Conservation (phyloP, 2,329 filamentous ascomycete genomes). For the Ophiocordyceps camponoti-leonardi region DNA sequence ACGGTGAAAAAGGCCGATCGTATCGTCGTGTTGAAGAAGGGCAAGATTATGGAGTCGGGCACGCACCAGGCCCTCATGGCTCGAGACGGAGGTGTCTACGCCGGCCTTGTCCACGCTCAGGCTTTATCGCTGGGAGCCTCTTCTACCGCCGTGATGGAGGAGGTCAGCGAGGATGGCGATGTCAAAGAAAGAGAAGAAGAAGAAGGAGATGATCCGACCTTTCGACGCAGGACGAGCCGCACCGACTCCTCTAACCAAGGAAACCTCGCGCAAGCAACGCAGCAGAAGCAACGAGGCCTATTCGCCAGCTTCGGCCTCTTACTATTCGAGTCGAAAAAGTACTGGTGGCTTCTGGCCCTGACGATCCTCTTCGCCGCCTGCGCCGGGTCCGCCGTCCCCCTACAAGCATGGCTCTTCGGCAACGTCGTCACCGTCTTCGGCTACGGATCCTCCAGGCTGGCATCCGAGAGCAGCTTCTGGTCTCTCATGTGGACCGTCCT, state of each 20-base stretch:
- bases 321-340: conserved; percentile 34
- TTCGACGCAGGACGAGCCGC: conserved; percentile 28
- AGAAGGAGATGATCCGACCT: conserved; percentile 16
- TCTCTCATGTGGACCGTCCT: conserved; percentile 47
- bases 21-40: conserved; percentile 60
- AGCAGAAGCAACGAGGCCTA: conserved; percentile 22
- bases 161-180: conserved; percentile 12
- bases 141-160: conserved; percentile 13
- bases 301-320: conserved; percentile 37
- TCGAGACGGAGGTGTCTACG: conserved; percentile 44
- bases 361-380: conserved; percentile 28
- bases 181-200: too few species aligned
- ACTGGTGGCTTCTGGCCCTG: conserved; percentile 31
- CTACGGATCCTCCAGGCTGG: conserved; percentile 11
- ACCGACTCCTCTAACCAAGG: conserved; percentile 16
- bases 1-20: conserved; percentile 64
- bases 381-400: conserved; percentile 25
- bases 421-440: conserved; percentile 34
- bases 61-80: conserved; percentile 56
- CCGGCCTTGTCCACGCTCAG: conserved; percentile 47
- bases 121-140: conserved; percentile 35
- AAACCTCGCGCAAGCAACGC: conserved; percentile 6
- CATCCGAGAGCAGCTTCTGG: conserved; percentile 38
- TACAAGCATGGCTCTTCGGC: conserved; percentile 39
- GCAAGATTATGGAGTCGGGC: conserved; percentile 54